phyloP scores from a whole-genome alignment of 2,329 filamentous ascomycete species.

The Fusarium sp. region DNA sequence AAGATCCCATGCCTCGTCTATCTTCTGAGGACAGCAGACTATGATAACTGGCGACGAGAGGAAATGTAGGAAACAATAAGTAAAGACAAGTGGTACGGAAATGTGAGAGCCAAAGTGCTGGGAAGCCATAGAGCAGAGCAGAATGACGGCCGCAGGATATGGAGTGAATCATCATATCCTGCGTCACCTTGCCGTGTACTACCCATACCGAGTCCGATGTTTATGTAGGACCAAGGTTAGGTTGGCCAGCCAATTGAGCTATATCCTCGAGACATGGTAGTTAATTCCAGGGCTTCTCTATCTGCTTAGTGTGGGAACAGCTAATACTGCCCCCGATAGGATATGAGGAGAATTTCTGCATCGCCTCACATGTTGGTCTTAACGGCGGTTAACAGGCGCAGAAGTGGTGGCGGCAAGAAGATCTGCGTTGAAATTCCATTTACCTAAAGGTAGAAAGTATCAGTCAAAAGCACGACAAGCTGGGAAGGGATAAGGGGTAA shows the following conservation, averaged over 20 bases:
- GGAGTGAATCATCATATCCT: not conserved
- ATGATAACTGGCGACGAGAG: slow-evolving; percentile 19
- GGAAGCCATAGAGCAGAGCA: not conserved
- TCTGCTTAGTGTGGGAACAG: not conserved
- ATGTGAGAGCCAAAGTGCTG: not conserved
- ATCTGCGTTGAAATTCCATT: slow-evolving; percentile 59
- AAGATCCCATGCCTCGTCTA: slow-evolving; percentile 25
- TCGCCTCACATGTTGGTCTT: not conserved
- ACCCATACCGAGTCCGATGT: slow-evolving; percentile 7
- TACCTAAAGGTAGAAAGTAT: slow-evolving; percentile 49
- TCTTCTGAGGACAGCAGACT: slow-evolving; percentile 16
- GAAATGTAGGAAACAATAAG: slow-evolving; percentile 19
- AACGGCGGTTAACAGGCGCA: slow-evolving; percentile 39
- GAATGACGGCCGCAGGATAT: not conserved
- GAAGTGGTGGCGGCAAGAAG: slow-evolving; percentile 36
- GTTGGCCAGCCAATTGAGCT: slow-evolving; percentile 1
- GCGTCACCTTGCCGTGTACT: slow-evolving; percentile 9
- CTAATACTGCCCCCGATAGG: not conserved
- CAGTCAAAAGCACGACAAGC: slow-evolving; percentile 31
- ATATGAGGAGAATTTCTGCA: not conserved
- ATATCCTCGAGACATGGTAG: not conserved
- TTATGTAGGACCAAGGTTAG: slow-evolving; percentile 4
- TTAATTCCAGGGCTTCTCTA: not conserved
- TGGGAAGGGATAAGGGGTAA: not conserved
- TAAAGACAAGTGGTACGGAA: slow-evolving; percentile 23